Percentiles rank a stretch among this genome's conserved stretches.
Conservation (phyloP, 192 early-diverging fungal genomes). For the Globomyces pollinis-pini region DNA sequence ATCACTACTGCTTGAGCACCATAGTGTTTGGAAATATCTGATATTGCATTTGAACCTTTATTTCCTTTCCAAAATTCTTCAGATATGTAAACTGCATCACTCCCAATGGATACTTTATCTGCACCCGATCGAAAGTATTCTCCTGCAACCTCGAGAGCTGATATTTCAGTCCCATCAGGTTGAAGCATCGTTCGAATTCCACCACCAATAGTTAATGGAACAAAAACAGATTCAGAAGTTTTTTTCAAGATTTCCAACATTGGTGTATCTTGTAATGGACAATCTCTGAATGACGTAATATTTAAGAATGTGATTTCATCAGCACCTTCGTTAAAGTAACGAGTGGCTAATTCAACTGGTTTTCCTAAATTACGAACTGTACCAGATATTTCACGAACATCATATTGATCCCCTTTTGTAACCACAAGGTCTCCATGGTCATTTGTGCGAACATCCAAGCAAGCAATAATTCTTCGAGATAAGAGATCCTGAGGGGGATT, state of each 20-base stretch:
- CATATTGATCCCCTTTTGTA: conserved; percentile 99
- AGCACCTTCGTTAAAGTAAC: conserved; percentile 93
- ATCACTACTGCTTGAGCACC: conserved; percentile 98
- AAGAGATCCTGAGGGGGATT: conserved; percentile 44
- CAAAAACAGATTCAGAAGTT: conserved; percentile 88
- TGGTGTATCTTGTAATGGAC: conserved; percentile 81
- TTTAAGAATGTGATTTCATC: conserved; percentile 99
- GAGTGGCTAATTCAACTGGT: conserved; percentile 84
- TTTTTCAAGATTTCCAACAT: conserved; percentile 91
- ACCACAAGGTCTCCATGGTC: conserved; percentile 97
- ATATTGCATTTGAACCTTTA: conserved; percentile 62
- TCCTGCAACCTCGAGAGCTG: conserved; percentile 95
- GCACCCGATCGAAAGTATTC: conserved; percentile 98
- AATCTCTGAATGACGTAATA: conserved; percentile 94
- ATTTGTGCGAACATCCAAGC: conserved; percentile 93
- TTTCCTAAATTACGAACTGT: conserved; percentile 94
- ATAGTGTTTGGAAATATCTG: conserved; percentile 88
- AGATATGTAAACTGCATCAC: conserved; percentile 97
- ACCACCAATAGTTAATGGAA: conserved; percentile 98
- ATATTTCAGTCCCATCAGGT: conserved; percentile 57
- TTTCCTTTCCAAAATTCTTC: conserved; percentile 75
- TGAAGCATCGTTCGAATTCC: conserved; percentile 91
- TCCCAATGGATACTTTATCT: conserved; percentile 98
- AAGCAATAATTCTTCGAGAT: conserved; percentile 90
- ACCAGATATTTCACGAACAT: conserved; percentile 73